Evolutionary conservation across 78 protist species (phyloP), one percentile per base, ranked within the genome.

Genomic region (Polysphondylium violaceum): DNA sequence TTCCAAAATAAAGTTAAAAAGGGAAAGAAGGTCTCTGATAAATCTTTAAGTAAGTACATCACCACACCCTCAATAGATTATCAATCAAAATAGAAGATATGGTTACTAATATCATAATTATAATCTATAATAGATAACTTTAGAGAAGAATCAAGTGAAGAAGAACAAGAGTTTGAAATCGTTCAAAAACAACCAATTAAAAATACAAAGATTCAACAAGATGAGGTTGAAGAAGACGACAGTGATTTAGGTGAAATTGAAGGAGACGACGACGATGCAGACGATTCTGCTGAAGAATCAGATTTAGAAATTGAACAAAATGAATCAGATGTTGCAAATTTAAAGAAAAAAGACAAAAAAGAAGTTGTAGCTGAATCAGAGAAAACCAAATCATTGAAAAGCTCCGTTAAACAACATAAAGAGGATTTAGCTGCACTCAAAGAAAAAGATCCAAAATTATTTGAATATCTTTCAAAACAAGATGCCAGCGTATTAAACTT

Each of bases 201-300:
- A 51, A 83, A 58, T 19, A 81, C 51, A 14, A 40, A 35, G 60
- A 71, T 72, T 76, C 95, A 25, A 25, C 75, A 87, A 9, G 94
- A 77, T 6, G 87, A 51, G 11, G 95, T 85, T 0, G 93, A 53
- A 1, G 94, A 76, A 0, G 86, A 38, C 9, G 95, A 72, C 29
- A 90, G 68, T 9, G 93, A 73, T 0, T 83, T 35, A 23, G 94
- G 36, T 17, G 59, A 60, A 8, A 47, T 3, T 0, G 50, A 33
- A 9, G 61, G 60, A 1, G 63, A 25, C 2, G 77, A 79, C 0
- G 74, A 79, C 0, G 91, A 83, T 2, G 67, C 67, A 11, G 91
- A 83, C 11, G 23, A 19, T 1, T 71, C 67, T 31, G 91, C 56
- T 7, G 60, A 69, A 23, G 79, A 83, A 69, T 6, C 11, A 16